A percentile compares a stretch with the other conserved stretches of the same genome.
Conservation (phyloP, 768 basidiomycete species). For the Tylopilus sp. region DNA sequence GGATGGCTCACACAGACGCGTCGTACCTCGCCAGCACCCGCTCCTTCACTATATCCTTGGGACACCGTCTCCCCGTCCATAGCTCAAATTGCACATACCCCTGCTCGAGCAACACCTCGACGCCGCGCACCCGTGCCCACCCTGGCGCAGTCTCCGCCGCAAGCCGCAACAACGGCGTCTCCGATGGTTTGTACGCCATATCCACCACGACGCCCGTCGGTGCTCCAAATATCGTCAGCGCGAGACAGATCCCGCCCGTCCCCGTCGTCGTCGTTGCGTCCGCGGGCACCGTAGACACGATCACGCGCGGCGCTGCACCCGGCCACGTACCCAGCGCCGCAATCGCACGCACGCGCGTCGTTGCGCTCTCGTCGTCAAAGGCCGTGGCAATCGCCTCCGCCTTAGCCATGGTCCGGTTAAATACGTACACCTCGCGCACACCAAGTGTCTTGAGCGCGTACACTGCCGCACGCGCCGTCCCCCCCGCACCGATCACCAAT, state of each 20-base stretch:
- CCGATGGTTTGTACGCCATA: slow-evolving; percentile 89
- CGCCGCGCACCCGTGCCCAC: slow-evolving; percentile 74
- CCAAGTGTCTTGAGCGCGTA: slow-evolving; percentile 78
- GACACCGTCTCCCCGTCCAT: slow-evolving; percentile 73
- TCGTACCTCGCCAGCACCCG: slow-evolving; percentile 48
- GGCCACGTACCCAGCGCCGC: slow-evolving; percentile 57
- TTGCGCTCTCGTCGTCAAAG: slow-evolving; percentile 42
- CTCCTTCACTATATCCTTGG: slow-evolving; percentile 43
- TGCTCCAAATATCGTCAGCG: slow-evolving; percentile 51
- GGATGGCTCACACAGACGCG: not conserved
- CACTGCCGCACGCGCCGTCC: slow-evolving; percentile 91
- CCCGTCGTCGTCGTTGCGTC: slow-evolving; percentile 43
- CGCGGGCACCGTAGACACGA: slow-evolving; percentile 88
- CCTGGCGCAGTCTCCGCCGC: slow-evolving; percentile 48
- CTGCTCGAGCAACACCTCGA: slow-evolving; percentile 86
- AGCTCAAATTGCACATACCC: slow-evolving; percentile 80
- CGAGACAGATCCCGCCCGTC: slow-evolving; percentile 43
- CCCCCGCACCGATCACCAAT: slow-evolving; percentile 92
- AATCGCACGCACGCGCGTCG: slow-evolving; percentile 55
- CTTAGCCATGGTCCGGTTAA: slow-evolving; percentile 77
- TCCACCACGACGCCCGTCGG: slow-evolving; percentile 81
- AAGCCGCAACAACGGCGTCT: slow-evolving; percentile 74
- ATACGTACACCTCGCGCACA: slow-evolving; percentile 72
- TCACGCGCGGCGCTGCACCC: slow-evolving; percentile 56
- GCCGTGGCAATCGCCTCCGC: slow-evolving; percentile 64